A percentile compares a stretch with the other conserved stretches of the same genome.
Evolutionary conservation across 805 yeast genomes (phyloP).

Genomic region (Peterozyma xylosa): DNA sequence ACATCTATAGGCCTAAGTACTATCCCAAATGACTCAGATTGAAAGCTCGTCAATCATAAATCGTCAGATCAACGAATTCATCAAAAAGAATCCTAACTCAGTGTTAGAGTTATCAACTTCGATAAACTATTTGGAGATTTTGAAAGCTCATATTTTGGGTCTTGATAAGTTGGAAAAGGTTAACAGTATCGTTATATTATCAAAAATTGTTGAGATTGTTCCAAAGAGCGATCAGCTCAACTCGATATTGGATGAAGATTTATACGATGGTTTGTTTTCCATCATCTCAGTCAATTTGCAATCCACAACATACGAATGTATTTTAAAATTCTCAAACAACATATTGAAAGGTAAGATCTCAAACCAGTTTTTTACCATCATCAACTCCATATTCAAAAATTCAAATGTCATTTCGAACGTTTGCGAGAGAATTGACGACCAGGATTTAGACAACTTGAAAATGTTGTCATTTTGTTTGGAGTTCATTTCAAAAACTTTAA

Average conservation of each 20-base stretch:
- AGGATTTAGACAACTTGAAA: not conserved
- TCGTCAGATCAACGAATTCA: slow-evolving; percentile 1
- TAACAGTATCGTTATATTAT: slow-evolving; percentile 45
- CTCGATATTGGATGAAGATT: slow-evolving; percentile 28
- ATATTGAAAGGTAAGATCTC: slow-evolving; percentile 15
- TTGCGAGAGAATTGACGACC: slow-evolving; percentile 1
- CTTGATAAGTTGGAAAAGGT: slow-evolving; percentile 42
- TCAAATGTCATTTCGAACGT: slow-evolving; percentile 6
- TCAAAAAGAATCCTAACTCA: slow-evolving; percentile 3
- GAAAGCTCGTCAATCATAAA: not conserved
- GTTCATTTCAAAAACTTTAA: slow-evolving; percentile 9
- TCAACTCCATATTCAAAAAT: slow-evolving; percentile 4
- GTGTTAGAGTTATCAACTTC: not conserved
- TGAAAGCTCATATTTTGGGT: slow-evolving; percentile 35
- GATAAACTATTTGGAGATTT: slow-evolving; percentile 3
- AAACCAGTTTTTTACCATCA: slow-evolving; percentile 9
- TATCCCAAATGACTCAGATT: too few relatives aligned
- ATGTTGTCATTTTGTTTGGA: not conserved
- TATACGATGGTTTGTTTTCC: slow-evolving; percentile 32
- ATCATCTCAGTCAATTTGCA: slow-evolving; percentile 34
- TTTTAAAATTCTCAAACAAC: slow-evolving; percentile 26
- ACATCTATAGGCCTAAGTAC: too few relatives aligned
- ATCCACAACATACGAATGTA: slow-evolving; percentile 36
- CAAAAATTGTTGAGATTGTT: slow-evolving; percentile 41
- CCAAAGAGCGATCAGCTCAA: slow-evolving; percentile 29